Percentiles rank a stretch among this genome's conserved stretches.
Evolutionary conservation across 352 stramenopile genomes (phyloP).

Genomic region (Phytophthora pluvialis): DNA sequence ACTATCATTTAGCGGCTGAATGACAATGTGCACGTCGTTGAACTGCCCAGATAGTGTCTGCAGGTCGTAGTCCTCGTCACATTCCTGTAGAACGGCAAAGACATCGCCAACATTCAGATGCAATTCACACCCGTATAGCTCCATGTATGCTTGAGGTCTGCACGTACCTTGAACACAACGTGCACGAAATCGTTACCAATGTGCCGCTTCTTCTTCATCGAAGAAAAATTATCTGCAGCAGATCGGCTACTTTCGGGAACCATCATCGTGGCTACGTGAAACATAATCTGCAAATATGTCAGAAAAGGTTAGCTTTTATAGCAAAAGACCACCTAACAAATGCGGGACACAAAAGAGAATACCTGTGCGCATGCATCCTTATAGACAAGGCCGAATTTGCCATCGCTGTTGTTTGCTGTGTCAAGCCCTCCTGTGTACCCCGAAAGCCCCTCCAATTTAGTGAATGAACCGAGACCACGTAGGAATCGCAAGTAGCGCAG

Average conservation of each 20-base stretch:
- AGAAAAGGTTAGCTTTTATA: conserved; percentile 1
- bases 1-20: conserved; percentile 79
- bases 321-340: not conserved
- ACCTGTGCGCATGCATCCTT: conserved; percentile 75
- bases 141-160: not conserved
- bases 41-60: conserved; percentile 84
- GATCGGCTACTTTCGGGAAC: conserved; percentile 21
- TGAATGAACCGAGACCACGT: conserved; percentile 68
- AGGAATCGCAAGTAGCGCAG: conserved; percentile 81
- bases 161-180: conserved; percentile 77
- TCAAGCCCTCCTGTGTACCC: conserved; percentile 85
- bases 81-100: conserved; percentile 50
- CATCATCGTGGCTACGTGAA: conserved; percentile 91
- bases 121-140: not conserved
- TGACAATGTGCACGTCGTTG: conserved; percentile 88
- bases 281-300: conserved; percentile 70
- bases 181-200: conserved; percentile 92
- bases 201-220: conserved; percentile 88
- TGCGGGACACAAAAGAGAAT: not conserved
- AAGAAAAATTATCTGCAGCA: conserved; percentile 21
- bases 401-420: conserved; percentile 68
- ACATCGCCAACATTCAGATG: not conserved
- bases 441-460: conserved; percentile 64
- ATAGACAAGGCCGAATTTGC: conserved; percentile 79
- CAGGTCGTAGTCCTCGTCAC: conserved; percentile 77